A percentile compares a stretch with the other conserved stretches of the same genome.
Conservation (phyloP, 1,284 basidiomycete genomes). For the Sparassis latifolia region DNA sequence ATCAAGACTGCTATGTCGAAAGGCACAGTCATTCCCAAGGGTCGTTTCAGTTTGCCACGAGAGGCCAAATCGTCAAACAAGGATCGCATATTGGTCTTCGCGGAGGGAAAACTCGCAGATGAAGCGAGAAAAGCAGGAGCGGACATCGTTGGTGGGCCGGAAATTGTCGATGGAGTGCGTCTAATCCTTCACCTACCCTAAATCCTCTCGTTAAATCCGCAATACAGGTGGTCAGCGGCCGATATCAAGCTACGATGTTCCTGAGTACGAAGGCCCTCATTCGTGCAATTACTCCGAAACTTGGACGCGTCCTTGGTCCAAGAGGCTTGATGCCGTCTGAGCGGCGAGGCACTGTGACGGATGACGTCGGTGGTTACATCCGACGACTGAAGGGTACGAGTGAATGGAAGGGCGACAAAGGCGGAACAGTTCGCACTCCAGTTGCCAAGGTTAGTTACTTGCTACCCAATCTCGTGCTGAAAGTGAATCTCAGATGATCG, state of each 20-base stretch:
- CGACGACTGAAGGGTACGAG: slow-evolving; percentile 74
- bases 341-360: slow-evolving; percentile 90
- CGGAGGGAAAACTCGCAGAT: slow-evolving; percentile 70
- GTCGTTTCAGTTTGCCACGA: slow-evolving; percentile 62
- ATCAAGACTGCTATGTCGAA: slow-evolving; percentile 73
- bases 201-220: neutral
- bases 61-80: slow-evolving; percentile 70
- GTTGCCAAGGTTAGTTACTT: slow-evolving; percentile 53
- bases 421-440: slow-evolving; percentile 78
- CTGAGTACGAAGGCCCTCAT: slow-evolving; percentile 82
- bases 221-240: slow-evolving; percentile 56
- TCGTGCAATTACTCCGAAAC: slow-evolving; percentile 68
- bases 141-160: slow-evolving; percentile 79
- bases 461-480: too few species aligned
- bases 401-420: slow-evolving; percentile 91
- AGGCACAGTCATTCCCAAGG: slow-evolving; percentile 75
- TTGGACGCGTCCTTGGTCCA: slow-evolving; percentile 89
- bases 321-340: slow-evolving; percentile 94
- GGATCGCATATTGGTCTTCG: slow-evolving; percentile 82
- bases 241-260: slow-evolving; percentile 74
- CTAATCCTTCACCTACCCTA: neutral
- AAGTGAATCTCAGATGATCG: too few species aligned
- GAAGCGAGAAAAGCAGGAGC: slow-evolving; percentile 81
- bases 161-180: slow-evolving; percentile 76
- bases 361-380: slow-evolving; percentile 79